A percentile compares a stretch with the other conserved stretches of the same genome.
Evolutionary conservation across 78 protist genomes (phyloP).

Genomic region (Tieghemostelium lacteum): DNA sequence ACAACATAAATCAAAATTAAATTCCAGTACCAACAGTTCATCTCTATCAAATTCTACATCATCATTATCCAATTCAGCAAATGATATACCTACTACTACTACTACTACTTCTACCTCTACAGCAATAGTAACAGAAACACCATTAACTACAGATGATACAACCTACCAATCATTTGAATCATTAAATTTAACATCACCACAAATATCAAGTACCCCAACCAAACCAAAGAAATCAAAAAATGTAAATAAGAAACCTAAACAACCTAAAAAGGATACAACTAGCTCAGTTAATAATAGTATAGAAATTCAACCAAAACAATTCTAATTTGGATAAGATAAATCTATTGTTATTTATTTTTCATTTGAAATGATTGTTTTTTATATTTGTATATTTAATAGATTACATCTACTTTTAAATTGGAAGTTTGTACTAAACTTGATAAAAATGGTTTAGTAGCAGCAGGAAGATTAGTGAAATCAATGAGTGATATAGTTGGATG

Average conservation of each 20-base stretch:
- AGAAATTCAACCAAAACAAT: background rate
- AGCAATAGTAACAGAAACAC: background rate
- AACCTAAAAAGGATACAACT: too few relatives aligned
- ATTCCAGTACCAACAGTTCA: background rate
- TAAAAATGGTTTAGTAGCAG: conserved; percentile 4
- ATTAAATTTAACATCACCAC: background rate
- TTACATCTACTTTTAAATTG: conserved; percentile 2
- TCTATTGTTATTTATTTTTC: too few relatives aligned
- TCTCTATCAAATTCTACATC: background rate
- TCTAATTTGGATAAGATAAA: too few relatives aligned
- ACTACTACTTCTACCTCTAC: background rate
- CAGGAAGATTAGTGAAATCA: conserved; percentile 10
- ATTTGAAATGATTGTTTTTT: too few relatives aligned
- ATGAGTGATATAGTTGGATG: conserved; percentile 10
- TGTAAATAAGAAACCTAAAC: too few relatives aligned
- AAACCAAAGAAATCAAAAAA: too few relatives aligned
- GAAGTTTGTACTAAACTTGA: background rate
- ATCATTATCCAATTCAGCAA: too few relatives aligned
- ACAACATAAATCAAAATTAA: too few relatives aligned
- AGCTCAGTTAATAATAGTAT: too few relatives aligned
- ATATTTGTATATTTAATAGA: background rate
- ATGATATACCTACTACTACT: background rate
- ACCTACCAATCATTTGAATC: background rate
- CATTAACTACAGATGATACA: background rate
- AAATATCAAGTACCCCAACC: background rate